Evolutionary conservation across 352 stramenopile species (phyloP).

Genomic region (Globisporangium splendens): DNA sequence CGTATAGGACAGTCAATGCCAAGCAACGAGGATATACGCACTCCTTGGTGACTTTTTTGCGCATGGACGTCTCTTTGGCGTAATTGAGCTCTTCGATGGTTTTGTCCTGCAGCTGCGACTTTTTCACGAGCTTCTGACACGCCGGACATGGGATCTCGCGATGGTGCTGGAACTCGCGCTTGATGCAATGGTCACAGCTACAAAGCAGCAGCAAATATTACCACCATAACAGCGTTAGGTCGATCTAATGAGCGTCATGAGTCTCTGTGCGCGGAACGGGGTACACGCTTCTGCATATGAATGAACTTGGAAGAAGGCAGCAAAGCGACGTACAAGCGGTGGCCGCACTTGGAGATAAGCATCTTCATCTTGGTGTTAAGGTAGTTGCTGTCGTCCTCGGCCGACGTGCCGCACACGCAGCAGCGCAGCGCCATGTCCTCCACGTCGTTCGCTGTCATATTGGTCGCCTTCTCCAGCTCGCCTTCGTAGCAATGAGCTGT

Average conservation of each 20-base stretch:
- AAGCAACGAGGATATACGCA: slow-evolving; percentile 14
- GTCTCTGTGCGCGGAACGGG: too few relatives aligned
- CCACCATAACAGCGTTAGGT: not conserved
- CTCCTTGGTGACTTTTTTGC: slow-evolving; percentile 87
- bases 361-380: slow-evolving; percentile 92
- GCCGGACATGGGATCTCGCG: slow-evolving; percentile 79
- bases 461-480: slow-evolving; percentile 7
- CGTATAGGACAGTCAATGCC: too few relatives aligned
- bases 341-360: slow-evolving; percentile 88
- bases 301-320: not conserved
- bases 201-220: not conserved
- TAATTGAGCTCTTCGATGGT: slow-evolving; percentile 88
- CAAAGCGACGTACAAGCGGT: slow-evolving; percentile 71
- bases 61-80: slow-evolving; percentile 80
- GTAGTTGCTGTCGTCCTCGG: slow-evolving; percentile 85
- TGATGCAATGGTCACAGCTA: slow-evolving; percentile 85
- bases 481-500: not conserved
- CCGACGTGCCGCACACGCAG: slow-evolving; percentile 85
- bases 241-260: not conserved
- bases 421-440: slow-evolving; percentile 80
- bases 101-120: slow-evolving; percentile 87
- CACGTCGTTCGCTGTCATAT: slow-evolving; percentile 41
- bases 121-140: slow-evolving; percentile 85
- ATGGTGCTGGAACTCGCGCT: slow-evolving; percentile 86
- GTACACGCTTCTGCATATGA: not conserved